Conservation (phyloP, 108 stramenopile species). For the Chaetoceros tenuissimus region DNA sequence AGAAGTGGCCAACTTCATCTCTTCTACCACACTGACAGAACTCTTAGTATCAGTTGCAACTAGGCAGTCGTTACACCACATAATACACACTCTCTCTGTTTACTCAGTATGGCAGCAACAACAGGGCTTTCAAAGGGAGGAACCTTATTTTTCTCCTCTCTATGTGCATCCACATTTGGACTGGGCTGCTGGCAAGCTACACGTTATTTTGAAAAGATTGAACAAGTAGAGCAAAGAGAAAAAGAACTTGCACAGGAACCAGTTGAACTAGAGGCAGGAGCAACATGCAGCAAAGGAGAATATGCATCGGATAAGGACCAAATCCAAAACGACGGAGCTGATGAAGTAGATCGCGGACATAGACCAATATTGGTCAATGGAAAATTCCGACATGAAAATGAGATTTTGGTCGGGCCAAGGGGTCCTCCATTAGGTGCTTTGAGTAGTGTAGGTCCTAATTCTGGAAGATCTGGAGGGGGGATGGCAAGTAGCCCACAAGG, state of each 20-base stretch:
- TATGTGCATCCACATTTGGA: conserved; percentile 74
- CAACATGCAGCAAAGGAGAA: not conserved
- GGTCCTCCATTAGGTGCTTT: conserved; percentile 71
- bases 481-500: conserved; percentile 63
- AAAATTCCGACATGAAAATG: conserved; percentile 41
- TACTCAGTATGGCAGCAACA: not conserved
- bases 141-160: conserved; percentile 61
- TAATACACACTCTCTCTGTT: no score
- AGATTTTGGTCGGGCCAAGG: conserved; percentile 74
- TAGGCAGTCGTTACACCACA: no score
- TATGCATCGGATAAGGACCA: not conserved
- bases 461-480: conserved; percentile 38
- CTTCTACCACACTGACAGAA: no score
- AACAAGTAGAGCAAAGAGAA: conserved; percentile 40
- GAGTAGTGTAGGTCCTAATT: conserved; percentile 25
- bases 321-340: not conserved
- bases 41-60: no score
- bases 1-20: no score
- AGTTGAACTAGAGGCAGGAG: not conserved
- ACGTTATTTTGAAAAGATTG: conserved; percentile 68
- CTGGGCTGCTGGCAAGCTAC: conserved; percentile 73
- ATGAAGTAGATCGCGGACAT: conserved; percentile 17
- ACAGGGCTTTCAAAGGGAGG: conserved; percentile 20
- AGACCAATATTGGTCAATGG: conserved; percentile 40
- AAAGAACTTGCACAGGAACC: conserved; percentile 48